Base-by-base conservation (phyloP, 805 yeast genomes). In the Jamesozyma jinghongensis region DNA sequence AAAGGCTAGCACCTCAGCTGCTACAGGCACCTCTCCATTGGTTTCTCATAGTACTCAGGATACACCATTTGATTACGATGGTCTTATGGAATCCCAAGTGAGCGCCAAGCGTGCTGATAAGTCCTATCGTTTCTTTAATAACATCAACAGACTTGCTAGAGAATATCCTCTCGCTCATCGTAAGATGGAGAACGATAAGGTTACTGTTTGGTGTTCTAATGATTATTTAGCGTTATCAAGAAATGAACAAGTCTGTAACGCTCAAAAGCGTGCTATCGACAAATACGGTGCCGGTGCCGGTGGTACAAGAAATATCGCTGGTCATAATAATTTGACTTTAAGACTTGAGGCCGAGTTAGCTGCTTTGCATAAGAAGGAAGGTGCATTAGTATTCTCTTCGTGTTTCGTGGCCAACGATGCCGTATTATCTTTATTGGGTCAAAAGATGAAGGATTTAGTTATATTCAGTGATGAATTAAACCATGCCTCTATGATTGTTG, bases 231-330 rank as follows among this genome's bases (percentile, higher is more conserved):
- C 97, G 11, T 85, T 92, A 92, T 90, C 96, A 39, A 79, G 77
- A 56, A 84, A 90, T 61, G 73, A 73, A 47, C 68, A 72, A 47
- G 90, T 90, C 34, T 67, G 86, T 44, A 66, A 74, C 14, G 78
- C 77, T 41, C 92, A 90, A 90, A 81, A 81, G 52, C 61, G 69
- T 37, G 79, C 94, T 14, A 72, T 92, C 62, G 83, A 82, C 53
- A 78, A 75, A 67, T 92, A 92, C 61, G 99, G 99, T 54, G 83
- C 95, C 4, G 99, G 99, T 54, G 95, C 99, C 7, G 99, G 99
- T 58, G 99, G 99, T 52, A 92, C 99, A 37, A 76, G 99, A 59
- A 92, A 92, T 67, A 92, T 92, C 62, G 98, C 99, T 2, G 99
- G 99, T 47, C 98, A 92, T 64, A 92, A 92, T 64, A 64, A 68